Evolutionary conservation across 2,329 filamentous ascomycete species (phyloP).

Genomic region (Dendryphion nanum): DNA sequence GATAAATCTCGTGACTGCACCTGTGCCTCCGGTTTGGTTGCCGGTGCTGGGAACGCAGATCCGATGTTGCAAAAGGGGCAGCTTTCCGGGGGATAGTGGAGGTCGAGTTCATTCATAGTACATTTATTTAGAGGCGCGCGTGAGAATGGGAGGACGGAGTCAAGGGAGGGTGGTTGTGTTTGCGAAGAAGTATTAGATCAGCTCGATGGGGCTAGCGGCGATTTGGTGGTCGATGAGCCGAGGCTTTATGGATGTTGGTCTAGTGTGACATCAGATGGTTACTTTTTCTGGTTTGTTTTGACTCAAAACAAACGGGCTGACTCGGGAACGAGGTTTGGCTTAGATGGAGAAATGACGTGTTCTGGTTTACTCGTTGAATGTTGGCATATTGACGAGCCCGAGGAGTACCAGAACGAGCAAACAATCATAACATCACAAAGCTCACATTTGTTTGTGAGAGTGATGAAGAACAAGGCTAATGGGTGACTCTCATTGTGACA

Average conservation of each 20-base stretch:
- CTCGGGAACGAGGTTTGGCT: no score
- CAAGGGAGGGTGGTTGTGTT: not conserved
- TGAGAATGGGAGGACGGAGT: not conserved
- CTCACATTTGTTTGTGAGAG: no score
- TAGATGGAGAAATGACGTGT: no score
- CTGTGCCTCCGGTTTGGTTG: not conserved
- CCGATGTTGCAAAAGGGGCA: conserved; percentile 63
- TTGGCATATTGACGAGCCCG: no score
- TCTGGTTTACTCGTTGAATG: no score
- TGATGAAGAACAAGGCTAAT: conserved; percentile 8
- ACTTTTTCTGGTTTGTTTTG: no score
- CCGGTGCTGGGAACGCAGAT: conserved; percentile 38
- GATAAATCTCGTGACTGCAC: conserved; percentile 13
- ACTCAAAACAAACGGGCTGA: no score
- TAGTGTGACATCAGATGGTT: conserved; percentile 3
- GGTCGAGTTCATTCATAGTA: conserved; percentile 29
- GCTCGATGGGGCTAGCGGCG: no score
- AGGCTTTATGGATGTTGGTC: no score
- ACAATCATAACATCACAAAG: no score
- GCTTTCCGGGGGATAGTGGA: conserved; percentile 40
- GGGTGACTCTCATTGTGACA: conserved; percentile 10
- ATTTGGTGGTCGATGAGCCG: conserved; percentile 1
- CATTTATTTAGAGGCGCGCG: no score
- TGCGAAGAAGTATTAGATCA: conserved; percentile 1
- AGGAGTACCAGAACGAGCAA: no score